Base-by-base conservation (phyloP, 768 basidiomycete genomes). In the Amanita pseudoporphyria region DNA sequence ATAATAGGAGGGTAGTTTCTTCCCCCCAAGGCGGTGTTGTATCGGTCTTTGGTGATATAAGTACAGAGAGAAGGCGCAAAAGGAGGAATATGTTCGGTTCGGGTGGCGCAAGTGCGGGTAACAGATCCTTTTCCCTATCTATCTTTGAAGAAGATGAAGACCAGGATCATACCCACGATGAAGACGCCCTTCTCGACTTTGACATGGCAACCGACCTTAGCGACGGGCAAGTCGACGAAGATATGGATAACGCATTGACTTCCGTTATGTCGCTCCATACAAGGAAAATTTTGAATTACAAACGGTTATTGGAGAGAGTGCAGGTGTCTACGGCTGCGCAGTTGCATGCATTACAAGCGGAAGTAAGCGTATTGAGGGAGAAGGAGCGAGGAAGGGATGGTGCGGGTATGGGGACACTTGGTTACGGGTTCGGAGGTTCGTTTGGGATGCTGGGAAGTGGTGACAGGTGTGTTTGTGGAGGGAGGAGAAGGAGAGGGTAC, bases 301-400 rank as follows among this genome's bases (percentile, higher is more conserved):
- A 84, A 59, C 77, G 88, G 1, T 72, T 92, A 1, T 74, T 92
- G 10, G 88, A 92, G 56, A 82, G 83, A 35, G 76, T 87, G 0
- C 90, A 92, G 57, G 79, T 83, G 2, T 79, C 81, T 7, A 74
- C 84, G 1, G 86, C 88, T 0, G 82, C 87, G 1, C 90, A 92
- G 58, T 69, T 91, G 1, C 88, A 92, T 58, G 88, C 90, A 0
- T 68, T 93, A 1, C 88, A 91, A 64, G 88, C 87, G 1, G 87
- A 92, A 59, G 70, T 89, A 3, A 71, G 79, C 10, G 69, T 87
- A 22, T 68, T 91, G 26, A 78, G 84, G 37, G 65, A 68, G 10
- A 72, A 65, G 53, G 52, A 64, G 13, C 35, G 49, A 36, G 28
- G 32, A 19, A 19, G 33, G 33, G 38, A 33, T 32, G 33, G 6